phyloP scores from a whole-genome alignment of 257 asterid genomes.

The Solanum corneliomulleri region DNA sequence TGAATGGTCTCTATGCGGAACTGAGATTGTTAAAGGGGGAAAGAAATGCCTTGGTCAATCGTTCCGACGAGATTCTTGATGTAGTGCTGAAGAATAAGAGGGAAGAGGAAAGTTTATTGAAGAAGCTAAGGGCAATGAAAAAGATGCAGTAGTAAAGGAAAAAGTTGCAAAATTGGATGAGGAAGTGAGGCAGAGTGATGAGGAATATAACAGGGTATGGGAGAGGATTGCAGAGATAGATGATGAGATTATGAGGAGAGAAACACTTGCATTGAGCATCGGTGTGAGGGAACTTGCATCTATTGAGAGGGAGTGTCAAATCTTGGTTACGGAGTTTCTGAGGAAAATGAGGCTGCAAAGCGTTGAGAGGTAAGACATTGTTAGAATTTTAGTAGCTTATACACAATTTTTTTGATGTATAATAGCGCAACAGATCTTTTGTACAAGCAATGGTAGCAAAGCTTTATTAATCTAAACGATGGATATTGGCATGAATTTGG shows the following conservation, averaged over 20 bases:
- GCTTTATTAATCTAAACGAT: neutral
- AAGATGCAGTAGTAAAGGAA: slow-evolving; percentile 4
- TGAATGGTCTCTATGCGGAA: slow-evolving; percentile 47
- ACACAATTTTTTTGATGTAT: neutral
- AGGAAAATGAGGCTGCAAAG: slow-evolving; percentile 30
- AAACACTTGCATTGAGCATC: slow-evolving; percentile 59
- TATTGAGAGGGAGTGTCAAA: slow-evolving; percentile 77
- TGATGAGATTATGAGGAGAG: slow-evolving; percentile 48
- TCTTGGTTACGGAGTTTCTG: slow-evolving; percentile 41
- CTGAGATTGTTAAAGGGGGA: slow-evolving; percentile 33
- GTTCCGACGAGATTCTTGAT: slow-evolving; percentile 23
- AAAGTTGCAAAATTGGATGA: slow-evolving; percentile 39
- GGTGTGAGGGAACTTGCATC: slow-evolving; percentile 81
- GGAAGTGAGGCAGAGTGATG: slow-evolving; percentile 31
- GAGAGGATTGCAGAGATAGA: slow-evolving; percentile 72
- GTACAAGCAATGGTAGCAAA: neutral
- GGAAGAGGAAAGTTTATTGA: slow-evolving; percentile 34
- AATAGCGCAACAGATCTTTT: neutral
- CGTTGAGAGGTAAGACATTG: slow-evolving; percentile 32
- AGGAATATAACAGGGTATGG: slow-evolving; percentile 35
- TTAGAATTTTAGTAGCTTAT: neutral
- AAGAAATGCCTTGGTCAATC: slow-evolving; percentile 24
- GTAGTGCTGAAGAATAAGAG: slow-evolving; percentile 17
- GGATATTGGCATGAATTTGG: neutral
- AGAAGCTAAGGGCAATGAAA: slow-evolving; percentile 28